These are phyloP conservation scores for Rhizoctonia solani DNA, from an alignment of 1,284 basidiomycete genomes.

Conservation along the genomic window DNA sequence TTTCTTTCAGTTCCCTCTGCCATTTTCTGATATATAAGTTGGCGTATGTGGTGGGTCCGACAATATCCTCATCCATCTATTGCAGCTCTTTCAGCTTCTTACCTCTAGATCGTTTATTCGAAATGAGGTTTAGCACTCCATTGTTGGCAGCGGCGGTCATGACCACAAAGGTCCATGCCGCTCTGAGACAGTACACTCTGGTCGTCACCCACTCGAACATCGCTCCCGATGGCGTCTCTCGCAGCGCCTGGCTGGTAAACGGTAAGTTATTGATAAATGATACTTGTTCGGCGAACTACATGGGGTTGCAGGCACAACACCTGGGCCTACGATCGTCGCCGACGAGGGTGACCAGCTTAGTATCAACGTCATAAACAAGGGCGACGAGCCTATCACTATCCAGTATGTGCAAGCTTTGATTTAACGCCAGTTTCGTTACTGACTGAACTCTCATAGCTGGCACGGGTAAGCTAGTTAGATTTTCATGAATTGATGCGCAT, in stretches of 20 bases:
- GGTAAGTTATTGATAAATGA: not conserved
- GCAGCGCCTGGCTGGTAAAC: constrained; percentile 12
- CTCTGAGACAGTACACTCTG: constrained; percentile 20
- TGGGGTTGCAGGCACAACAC: constrained; percentile 19
- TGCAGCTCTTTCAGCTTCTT: too few relatives aligned
- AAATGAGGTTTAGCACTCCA: constrained; percentile 6
- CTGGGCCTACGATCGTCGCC: constrained; percentile 30
- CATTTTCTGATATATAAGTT: too few relatives aligned
- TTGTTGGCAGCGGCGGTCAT: not conserved
- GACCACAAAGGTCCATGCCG: constrained; percentile 1
- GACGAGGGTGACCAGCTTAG: constrained; percentile 35
- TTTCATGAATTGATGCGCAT: not conserved
- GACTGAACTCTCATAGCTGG: not conserved
- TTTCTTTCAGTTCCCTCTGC: too few relatives aligned
- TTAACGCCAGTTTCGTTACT: not conserved
- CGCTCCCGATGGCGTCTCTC: constrained; percentile 33
- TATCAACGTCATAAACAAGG: constrained; percentile 28
- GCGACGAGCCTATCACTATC: constrained; percentile 23
- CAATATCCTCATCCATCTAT: too few relatives aligned
- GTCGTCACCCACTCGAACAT: constrained; percentile 18
- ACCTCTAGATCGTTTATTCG: too few relatives aligned
- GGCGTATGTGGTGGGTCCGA: too few relatives aligned
- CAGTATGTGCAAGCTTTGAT: constrained; percentile 4
- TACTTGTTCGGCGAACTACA: not conserved
- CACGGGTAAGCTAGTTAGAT: constrained; percentile 3